Evolutionary conservation across 805 yeast genomes (phyloP).

Genomic region (Wickerhamiella allomyrinae): DNA sequence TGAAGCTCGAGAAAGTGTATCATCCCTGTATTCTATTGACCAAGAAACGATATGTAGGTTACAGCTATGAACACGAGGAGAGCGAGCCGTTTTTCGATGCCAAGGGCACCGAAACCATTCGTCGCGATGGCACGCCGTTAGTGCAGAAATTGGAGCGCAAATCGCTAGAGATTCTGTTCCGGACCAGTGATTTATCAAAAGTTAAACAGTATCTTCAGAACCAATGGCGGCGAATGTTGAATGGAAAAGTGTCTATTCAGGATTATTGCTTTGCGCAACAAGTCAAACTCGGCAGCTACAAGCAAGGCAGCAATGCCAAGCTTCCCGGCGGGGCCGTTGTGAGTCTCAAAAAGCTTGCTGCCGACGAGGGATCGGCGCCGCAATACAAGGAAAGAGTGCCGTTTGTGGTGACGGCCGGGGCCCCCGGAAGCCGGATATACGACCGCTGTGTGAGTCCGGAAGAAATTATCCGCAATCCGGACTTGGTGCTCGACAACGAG

Average conservation of each 20-base stretch:
- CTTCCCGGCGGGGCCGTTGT: slow-evolving; percentile 89
- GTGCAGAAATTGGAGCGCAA: slow-evolving; percentile 71
- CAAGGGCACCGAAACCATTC: slow-evolving; percentile 87
- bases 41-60: slow-evolving; percentile 87
- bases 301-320: slow-evolving; percentile 36
- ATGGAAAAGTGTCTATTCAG: slow-evolving; percentile 50
- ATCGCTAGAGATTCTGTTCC: slow-evolving; percentile 53
- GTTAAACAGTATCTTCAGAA: slow-evolving; percentile 51
- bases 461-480: slow-evolving; percentile 39
- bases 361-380: slow-evolving; percentile 65
- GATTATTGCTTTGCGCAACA: slow-evolving; percentile 90
- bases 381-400: slow-evolving; percentile 84
- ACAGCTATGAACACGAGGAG: slow-evolving; percentile 51
- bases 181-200: slow-evolving; percentile 50
- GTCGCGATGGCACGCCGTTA: slow-evolving; percentile 91
- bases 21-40: slow-evolving; percentile 71
- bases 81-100: slow-evolving; percentile 67
- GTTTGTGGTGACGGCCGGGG: slow-evolving; percentile 58
- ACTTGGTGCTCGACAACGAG: slow-evolving; percentile 51
- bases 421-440: slow-evolving; percentile 40
- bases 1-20: slow-evolving; percentile 88
- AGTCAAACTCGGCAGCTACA: slow-evolving; percentile 73
- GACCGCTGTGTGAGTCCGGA: slow-evolving; percentile 74
- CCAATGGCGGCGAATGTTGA: slow-evolving; percentile 53
- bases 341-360: slow-evolving; percentile 44